phyloP scores from a whole-genome alignment of 805 yeast species.

The Schwanniomyces polymorphus region DNA sequence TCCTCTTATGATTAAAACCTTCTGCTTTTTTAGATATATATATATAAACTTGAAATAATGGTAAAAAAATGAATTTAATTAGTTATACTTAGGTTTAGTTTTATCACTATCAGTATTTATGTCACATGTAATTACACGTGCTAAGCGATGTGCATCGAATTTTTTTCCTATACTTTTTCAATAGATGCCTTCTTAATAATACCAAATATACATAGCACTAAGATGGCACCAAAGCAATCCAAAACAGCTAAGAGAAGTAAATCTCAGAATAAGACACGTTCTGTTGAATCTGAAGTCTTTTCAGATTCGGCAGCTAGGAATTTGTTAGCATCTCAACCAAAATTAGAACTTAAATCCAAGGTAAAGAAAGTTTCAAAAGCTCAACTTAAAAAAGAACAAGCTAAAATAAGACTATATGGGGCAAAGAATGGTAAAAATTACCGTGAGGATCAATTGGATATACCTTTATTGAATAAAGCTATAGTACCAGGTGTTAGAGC shows the following conservation, averaged over 20 bases:
- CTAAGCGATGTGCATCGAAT: background rate
- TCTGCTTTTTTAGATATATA: no score
- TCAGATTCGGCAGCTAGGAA: conserved; percentile 71
- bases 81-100: no score
- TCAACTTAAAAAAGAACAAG: conserved; percentile 65
- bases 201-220: background rate
- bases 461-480: conserved; percentile 81
- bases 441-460: conserved; percentile 73
- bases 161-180: background rate
- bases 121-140: background rate
- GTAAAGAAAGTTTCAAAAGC: conserved; percentile 49
- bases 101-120: no score
- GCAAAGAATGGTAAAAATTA: conserved; percentile 56
- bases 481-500: conserved; percentile 79
- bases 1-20: no score
- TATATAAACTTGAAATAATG: no score
- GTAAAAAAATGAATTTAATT: no score
- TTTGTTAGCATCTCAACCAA: conserved; percentile 57
- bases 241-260: conserved; percentile 57
- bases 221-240: conserved; percentile 61
- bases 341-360: conserved; percentile 58
- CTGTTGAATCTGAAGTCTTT: conserved; percentile 64
- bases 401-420: conserved; percentile 66
- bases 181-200: background rate
- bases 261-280: conserved; percentile 53